Conservation (phyloP, 1,284 basidiomycete genomes). For the Ceratobasidium papillatum region DNA sequence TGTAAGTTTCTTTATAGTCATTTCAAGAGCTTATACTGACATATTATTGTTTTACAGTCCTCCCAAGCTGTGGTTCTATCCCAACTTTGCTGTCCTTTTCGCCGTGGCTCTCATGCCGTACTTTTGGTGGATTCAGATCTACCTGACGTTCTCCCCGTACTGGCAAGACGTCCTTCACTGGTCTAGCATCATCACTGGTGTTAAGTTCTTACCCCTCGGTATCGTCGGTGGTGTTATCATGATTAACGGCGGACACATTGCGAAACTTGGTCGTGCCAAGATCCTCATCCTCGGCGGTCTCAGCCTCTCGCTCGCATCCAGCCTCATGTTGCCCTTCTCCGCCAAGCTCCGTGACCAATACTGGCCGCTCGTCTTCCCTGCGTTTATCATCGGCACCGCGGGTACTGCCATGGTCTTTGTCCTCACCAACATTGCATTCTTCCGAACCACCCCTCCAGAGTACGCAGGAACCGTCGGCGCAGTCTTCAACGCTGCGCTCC, state of each 20-base stretch:
- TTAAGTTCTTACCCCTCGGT: slow-evolving; percentile 48
- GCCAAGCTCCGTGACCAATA: slow-evolving; percentile 55
- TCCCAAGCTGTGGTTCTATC: slow-evolving; percentile 54
- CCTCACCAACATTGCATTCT: slow-evolving; percentile 36
- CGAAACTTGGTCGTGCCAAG: slow-evolving; percentile 55
- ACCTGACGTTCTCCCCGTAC: slow-evolving; percentile 46
- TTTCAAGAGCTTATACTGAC: background rate
- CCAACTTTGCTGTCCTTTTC: slow-evolving; percentile 55
- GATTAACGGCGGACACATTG: slow-evolving; percentile 55
- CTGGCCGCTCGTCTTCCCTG: slow-evolving; percentile 60
- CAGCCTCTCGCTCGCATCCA: slow-evolving; percentile 54
- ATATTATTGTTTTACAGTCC: slow-evolving; percentile 48
- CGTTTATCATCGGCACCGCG: slow-evolving; percentile 49
- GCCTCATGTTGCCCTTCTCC: slow-evolving; percentile 56
- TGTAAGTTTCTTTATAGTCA: slow-evolving; percentile 49
- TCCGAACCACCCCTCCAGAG: slow-evolving; percentile 33
- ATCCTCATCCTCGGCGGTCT: slow-evolving; percentile 58
- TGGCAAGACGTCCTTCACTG: slow-evolving; percentile 55
- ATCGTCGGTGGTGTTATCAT: slow-evolving; percentile 48
- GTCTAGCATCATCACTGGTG: slow-evolving; percentile 50
- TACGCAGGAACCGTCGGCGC: slow-evolving; percentile 44
- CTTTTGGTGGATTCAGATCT: slow-evolving; percentile 51
- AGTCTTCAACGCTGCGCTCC: slow-evolving; percentile 45
- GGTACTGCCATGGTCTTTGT: slow-evolving; percentile 30
- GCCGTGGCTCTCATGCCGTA: slow-evolving; percentile 53